phyloP scores from a whole-genome alignment of 192 early-diverging fungal genomes.

The Phlyctochytrium arcticum region DNA sequence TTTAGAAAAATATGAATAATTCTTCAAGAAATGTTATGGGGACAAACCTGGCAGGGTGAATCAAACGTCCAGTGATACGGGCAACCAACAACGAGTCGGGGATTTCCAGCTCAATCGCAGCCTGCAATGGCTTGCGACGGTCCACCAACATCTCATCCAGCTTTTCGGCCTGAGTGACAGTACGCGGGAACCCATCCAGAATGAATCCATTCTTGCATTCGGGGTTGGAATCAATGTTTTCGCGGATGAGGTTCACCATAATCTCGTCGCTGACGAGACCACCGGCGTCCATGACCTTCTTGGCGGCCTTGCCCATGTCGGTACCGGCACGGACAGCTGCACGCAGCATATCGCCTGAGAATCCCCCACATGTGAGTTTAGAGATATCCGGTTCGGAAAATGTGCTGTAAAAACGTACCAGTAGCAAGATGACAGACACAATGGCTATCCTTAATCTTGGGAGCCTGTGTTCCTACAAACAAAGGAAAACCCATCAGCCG shows the following conservation, averaged over 20 bases:
- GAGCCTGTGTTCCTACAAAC: slow-evolving; percentile 80
- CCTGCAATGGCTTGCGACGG: slow-evolving; percentile 77
- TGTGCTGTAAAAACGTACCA: no score
- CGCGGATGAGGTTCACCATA: slow-evolving; percentile 94
- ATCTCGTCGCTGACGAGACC: slow-evolving; percentile 98
- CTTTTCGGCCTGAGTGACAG: slow-evolving; percentile 97
- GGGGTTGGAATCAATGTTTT: slow-evolving; percentile 90
- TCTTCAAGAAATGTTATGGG: slow-evolving; percentile 6
- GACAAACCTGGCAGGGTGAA: slow-evolving; percentile 73
- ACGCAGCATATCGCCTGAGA: slow-evolving; percentile 91
- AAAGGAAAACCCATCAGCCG: neutral
- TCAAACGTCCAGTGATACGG: slow-evolving; percentile 94
- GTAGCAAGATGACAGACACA: slow-evolving; percentile 98
- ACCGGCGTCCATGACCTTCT: slow-evolving; percentile 99
- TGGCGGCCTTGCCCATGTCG: slow-evolving; percentile 88
- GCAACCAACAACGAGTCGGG: slow-evolving; percentile 91
- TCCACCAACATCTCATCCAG: slow-evolving; percentile 90
- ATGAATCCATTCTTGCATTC: slow-evolving; percentile 99
- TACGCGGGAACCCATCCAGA: slow-evolving; percentile 98
- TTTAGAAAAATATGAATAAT: no score
- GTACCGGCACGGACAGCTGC: slow-evolving; percentile 91
- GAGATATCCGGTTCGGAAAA: no score
- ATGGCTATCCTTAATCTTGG: slow-evolving; percentile 91
- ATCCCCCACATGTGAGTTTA: no score
- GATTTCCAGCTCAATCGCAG: slow-evolving; percentile 89